phyloP scores from a whole-genome alignment of 345 rosid genomes.

The Citrus sinensis region DNA sequence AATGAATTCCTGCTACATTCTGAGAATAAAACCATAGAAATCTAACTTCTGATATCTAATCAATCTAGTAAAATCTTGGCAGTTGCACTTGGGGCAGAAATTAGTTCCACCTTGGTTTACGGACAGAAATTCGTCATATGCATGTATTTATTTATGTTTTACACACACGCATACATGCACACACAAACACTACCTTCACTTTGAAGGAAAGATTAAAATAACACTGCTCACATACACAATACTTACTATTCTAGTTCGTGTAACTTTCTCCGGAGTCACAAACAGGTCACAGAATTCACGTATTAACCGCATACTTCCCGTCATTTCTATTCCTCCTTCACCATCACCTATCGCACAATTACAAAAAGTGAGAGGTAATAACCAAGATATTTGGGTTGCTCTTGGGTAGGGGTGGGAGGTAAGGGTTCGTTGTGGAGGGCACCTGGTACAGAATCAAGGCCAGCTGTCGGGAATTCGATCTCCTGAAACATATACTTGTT shows the following conservation, averaged over 20 bases:
- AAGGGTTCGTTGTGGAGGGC: neutral
- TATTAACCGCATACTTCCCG: conserved; percentile 78
- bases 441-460: conserved; percentile 94
- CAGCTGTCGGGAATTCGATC: conserved; percentile 93
- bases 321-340: conserved; percentile 96
- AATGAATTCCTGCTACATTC: neutral
- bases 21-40: neutral
- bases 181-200: too few species aligned
- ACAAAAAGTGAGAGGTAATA: conserved; percentile 4
- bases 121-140: too few species aligned
- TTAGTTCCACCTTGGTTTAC: too few species aligned
- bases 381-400: neutral
- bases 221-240: neutral
- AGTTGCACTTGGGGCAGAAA: neutral
- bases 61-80: neutral
- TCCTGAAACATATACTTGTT: conserved; percentile 53
- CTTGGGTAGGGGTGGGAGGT: neutral
- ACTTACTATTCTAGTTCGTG: conserved; percentile 76
- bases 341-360: conserved; percentile 62
- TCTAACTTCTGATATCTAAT: neutral
- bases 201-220: neutral
- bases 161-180: too few species aligned
- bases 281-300: conserved; percentile 80
- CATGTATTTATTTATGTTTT: too few species aligned
- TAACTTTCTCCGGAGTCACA: conserved; percentile 52